A percentile compares a stretch with the other conserved stretches of the same genome.
These are phyloP conservation scores for Alternaria solani DNA, from an alignment of 2,329 filamentous ascomycete species.

Conservation along the genomic window DNA sequence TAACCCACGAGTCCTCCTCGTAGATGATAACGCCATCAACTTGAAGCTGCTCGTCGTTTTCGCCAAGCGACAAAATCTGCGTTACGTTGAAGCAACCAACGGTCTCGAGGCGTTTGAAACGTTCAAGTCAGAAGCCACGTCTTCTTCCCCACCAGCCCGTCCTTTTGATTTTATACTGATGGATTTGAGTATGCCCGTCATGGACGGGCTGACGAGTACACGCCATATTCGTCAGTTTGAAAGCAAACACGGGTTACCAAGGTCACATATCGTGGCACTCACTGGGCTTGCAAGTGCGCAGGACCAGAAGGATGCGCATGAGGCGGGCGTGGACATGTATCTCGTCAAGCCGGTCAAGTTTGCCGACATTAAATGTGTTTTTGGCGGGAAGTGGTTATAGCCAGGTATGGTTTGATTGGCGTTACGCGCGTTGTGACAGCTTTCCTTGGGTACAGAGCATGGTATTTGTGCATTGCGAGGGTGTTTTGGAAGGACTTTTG, in stretches of 20 bases:
- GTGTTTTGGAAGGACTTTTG: constrained; percentile 4
- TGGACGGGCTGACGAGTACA: constrained; percentile 52
- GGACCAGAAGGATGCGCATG: constrained; percentile 46
- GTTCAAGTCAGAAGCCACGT: constrained; percentile 30
- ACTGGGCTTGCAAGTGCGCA: constrained; percentile 49
- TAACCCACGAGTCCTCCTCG: constrained; percentile 41
- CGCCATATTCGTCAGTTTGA: constrained; percentile 40
- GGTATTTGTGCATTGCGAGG: constrained; percentile 3
- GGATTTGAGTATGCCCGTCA: constrained; percentile 48
- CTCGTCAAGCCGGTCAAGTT: constrained; percentile 52
- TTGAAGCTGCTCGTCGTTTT: constrained; percentile 54
- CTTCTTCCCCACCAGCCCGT: constrained; percentile 22
- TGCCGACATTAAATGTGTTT: constrained; percentile 41
- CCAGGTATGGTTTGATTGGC: neutral
- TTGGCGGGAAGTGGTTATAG: constrained; percentile 21
- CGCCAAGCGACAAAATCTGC: constrained; percentile 39
- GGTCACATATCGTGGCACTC: constrained; percentile 45
- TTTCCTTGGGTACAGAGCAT: neutral
- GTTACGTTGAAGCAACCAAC: constrained; percentile 41
- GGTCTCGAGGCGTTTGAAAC: constrained; percentile 44
- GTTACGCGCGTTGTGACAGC: neutral
- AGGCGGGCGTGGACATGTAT: constrained; percentile 50
- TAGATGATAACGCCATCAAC: constrained; percentile 49
- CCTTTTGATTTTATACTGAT: constrained; percentile 47
- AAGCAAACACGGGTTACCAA: constrained; percentile 28